A percentile compares a stretch with the other conserved stretches of the same genome.
phyloP scores from a whole-genome alignment of 495 filamentous ascomycete species.

The Rhypophila decipiens region DNA sequence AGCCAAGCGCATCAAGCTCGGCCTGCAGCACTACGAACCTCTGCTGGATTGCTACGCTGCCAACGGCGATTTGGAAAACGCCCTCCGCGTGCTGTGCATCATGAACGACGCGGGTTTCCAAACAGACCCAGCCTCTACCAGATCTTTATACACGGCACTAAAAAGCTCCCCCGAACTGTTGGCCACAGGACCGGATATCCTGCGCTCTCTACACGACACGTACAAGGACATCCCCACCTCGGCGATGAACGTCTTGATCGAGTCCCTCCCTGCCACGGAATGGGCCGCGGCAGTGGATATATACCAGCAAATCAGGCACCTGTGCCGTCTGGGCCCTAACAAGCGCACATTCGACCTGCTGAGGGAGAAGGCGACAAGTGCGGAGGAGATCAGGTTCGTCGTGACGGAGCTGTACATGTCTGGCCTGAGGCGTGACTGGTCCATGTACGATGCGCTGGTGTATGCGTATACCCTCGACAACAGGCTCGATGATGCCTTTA shows the following conservation, averaged over 20 bases:
- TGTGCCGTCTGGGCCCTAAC: slow-evolving; percentile 54
- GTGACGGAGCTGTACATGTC: slow-evolving; percentile 67
- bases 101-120: slow-evolving; percentile 56
- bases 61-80: slow-evolving; percentile 46
- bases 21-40: slow-evolving; percentile 66
- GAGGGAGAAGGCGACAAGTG: slow-evolving; percentile 54
- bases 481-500: slow-evolving; percentile 51
- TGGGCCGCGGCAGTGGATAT: slow-evolving; percentile 54
- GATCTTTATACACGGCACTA: slow-evolving; percentile 45
- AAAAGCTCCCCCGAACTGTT: slow-evolving; percentile 20
- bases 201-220: slow-evolving; percentile 44
- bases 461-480: slow-evolving; percentile 53
- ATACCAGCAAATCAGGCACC: slow-evolving; percentile 63
- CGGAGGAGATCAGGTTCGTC: slow-evolving; percentile 59
- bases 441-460: slow-evolving; percentile 65
- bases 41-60: slow-evolving; percentile 61
- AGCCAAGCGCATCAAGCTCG: slow-evolving; percentile 44
- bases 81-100: slow-evolving; percentile 57
- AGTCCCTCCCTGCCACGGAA: slow-evolving; percentile 40
- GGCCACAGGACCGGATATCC: slow-evolving; percentile 43
- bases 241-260: slow-evolving; percentile 59
- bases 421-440: slow-evolving; percentile 48
- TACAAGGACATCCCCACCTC: slow-evolving; percentile 44
- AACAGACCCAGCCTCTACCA: slow-evolving; percentile 48
- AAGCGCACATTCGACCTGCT: slow-evolving; percentile 61